Evolutionary conservation across 1,284 basidiomycete genomes (phyloP).

Genomic region (Irpex lacteus): DNA sequence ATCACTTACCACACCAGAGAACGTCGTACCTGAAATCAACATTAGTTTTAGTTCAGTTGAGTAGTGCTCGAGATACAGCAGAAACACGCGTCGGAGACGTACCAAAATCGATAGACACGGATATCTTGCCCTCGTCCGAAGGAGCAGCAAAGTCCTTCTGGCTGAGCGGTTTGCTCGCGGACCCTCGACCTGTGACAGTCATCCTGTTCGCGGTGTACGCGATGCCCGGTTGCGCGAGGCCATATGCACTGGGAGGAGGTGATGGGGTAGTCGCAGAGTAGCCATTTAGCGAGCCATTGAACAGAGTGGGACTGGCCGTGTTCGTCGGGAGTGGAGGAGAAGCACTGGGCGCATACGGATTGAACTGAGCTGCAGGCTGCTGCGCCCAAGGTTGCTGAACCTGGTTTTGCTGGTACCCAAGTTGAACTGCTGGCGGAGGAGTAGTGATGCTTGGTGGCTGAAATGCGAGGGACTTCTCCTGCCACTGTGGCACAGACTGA

Average conservation of each 20-base stretch:
- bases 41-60: neutral
- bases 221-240: conserved; percentile 16
- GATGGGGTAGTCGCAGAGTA: neutral
- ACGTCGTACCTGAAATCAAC: conserved; percentile 60
- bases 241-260: conserved; percentile 11
- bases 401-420: conserved; percentile 30
- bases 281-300: conserved; percentile 8
- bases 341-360: conserved; percentile 12
- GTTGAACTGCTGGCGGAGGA: conserved; percentile 40
- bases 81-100: conserved; percentile 19
- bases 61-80: conserved; percentile 5
- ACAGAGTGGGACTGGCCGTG: conserved; percentile 9
- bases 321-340: conserved; percentile 27
- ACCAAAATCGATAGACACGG: conserved; percentile 80
- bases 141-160: conserved; percentile 17
- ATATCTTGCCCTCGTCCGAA: conserved; percentile 63
- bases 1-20: conserved; percentile 72
- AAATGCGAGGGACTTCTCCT: conserved; percentile 29
- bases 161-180: conserved; percentile 12
- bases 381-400: conserved; percentile 12
- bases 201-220: conserved; percentile 16
- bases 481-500: conserved; percentile 24
- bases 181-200: conserved; percentile 21
- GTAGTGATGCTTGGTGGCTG: conserved; percentile 39
- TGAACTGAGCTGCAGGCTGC: conserved; percentile 12